Conservation (phyloP, 768 basidiomycete genomes). For the Sarcomyxa edulis region DNA sequence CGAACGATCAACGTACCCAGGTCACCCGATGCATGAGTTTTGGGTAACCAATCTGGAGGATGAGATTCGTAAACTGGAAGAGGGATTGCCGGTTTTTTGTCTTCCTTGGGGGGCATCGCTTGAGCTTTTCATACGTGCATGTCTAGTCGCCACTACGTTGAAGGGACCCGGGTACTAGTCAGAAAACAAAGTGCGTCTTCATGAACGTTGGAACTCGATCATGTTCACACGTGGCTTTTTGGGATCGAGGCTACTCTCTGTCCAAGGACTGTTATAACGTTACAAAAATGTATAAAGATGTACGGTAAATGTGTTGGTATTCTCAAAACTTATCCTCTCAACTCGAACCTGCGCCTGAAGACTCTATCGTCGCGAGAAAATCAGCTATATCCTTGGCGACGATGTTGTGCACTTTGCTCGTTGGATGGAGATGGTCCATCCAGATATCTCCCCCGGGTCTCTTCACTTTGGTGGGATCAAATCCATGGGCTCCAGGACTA, state of each 20-base stretch:
- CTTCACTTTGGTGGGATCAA: slow-evolving; percentile 24
- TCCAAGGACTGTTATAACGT: no score
- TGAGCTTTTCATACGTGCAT: no score
- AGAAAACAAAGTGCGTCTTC: neutral
- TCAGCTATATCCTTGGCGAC: slow-evolving; percentile 37
- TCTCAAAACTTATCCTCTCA: no score
- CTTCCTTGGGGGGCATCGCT: no score
- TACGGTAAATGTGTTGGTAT: no score
- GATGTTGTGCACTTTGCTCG: slow-evolving; percentile 42
- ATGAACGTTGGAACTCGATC: slow-evolving; percentile 3
- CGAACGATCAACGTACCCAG: slow-evolving; percentile 41
- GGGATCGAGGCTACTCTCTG: no score
- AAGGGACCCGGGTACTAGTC: no score
- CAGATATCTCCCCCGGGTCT: slow-evolving; percentile 37
- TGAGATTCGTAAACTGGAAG: slow-evolving; percentile 58
- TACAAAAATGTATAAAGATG: no score
- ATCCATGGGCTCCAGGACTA: slow-evolving; percentile 35
- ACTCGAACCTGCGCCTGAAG: no score
- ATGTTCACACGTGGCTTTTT: no score
- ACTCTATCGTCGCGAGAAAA: no score
- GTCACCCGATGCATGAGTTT: slow-evolving; percentile 60
- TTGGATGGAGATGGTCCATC: slow-evolving; percentile 50
- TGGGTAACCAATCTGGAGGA: slow-evolving; percentile 73
- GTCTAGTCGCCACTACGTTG: no score
- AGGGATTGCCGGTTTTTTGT: slow-evolving; percentile 12